These are phyloP conservation scores for Deinandra increscens DNA, from an alignment of 129 eudicot species.

Conservation along the genomic window DNA sequence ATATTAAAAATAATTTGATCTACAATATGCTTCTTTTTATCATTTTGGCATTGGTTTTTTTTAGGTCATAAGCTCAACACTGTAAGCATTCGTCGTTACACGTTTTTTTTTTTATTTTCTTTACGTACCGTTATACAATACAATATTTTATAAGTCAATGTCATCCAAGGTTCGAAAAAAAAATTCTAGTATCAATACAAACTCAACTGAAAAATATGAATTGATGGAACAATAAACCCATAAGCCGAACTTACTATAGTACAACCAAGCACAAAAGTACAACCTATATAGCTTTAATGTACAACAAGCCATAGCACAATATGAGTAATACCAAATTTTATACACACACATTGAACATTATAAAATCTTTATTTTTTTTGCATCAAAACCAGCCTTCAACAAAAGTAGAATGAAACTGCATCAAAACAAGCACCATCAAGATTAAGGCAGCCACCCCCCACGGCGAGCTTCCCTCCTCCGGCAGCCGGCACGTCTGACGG, in stretches of 20 bases:
- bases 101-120: too few relatives aligned
- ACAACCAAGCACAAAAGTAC: conserved; percentile 11
- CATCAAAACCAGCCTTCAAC: conserved; percentile 64
- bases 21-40: too few relatives aligned
- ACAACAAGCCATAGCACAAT: conserved; percentile 19
- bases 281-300: conserved; percentile 15
- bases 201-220: too few relatives aligned
- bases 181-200: too few relatives aligned
- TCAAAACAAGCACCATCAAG: conserved; percentile 62
- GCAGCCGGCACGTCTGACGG: conserved; percentile 30
- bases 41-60: too few relatives aligned
- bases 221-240: neutral
- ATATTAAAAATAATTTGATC: too few relatives aligned
- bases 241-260: neutral
- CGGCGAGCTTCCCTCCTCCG: conserved; percentile 68
- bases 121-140: too few relatives aligned
- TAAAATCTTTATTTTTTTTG: neutral
- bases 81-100: too few relatives aligned
- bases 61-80: too few relatives aligned
- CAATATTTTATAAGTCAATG: too few relatives aligned
- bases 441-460: conserved; percentile 90
- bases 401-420: conserved; percentile 70
- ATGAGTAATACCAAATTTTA: neutral
- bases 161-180: too few relatives aligned
- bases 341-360: neutral